Base-by-base conservation (phyloP, 2,329 filamentous ascomycete genomes). In the Drechslerella stenobrocha region DNA sequence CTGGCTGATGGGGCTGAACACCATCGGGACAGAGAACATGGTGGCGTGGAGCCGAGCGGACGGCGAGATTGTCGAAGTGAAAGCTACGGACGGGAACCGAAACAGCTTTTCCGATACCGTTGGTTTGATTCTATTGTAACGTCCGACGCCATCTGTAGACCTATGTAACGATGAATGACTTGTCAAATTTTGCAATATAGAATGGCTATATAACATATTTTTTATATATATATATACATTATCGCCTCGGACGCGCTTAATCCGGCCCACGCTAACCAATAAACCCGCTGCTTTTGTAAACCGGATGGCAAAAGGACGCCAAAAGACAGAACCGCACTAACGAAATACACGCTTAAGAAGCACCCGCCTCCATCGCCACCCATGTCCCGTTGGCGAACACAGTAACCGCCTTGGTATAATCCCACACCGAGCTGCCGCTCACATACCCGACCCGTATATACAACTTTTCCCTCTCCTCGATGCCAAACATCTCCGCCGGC, bases 331-430 rank as follows among this genome's bases (percentile, higher is more conserved):
- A 30, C 11, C 34, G 30, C 15, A 42, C 13, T 22, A 35, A 51
- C 4, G 13, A 9, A 48, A 18, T 35, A 45, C 35, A 28, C 22
- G 15, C 26, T 61, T 32, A 69, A 46, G 45, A 57, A 40, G 51
- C 44, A n/a, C 64, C 64, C n/a, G 45, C 20, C 26, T 69, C 64
- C 64, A 69, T 69, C 42, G 30, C 34, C 22, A 40, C 42, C 57
- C 56, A 61, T 2, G 64, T 69, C 6, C 57, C 57, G 23, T 69
- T 69, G 1, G 64, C 18, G 23, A 69, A 69, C 18, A 69, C 64
- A 2, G 47, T 57, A n/a, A 34, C 52, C 23, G 64, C 64, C 34
- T 34, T 63, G 2, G 64, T 69, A 37, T 63, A 69, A 48, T 69
- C 64, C 2, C 57, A 56, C 7, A 59, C 52, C 8, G 26, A 46